Evolutionary conservation across 208 protist species (phyloP).

Genomic region (Trypanosoma lewisi): DNA sequence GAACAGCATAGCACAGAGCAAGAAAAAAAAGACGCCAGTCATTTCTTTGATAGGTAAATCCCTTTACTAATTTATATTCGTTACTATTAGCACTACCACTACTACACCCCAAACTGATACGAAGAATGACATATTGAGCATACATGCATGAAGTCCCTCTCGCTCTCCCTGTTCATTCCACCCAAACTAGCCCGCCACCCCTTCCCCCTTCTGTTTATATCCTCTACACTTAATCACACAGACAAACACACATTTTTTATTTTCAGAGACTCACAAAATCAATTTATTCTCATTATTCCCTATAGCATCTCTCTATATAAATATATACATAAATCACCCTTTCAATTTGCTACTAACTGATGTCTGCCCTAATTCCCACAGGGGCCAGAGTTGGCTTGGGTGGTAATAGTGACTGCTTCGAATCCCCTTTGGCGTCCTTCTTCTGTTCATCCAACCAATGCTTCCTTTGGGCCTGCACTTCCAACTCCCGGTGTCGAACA

Average conservation of each 20-base stretch:
- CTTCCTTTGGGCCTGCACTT: constrained; percentile 70
- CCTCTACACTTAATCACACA: not conserved
- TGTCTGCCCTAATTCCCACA: constrained; percentile 42
- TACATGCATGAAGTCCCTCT: not conserved
- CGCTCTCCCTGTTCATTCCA: not conserved
- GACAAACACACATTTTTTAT: not conserved
- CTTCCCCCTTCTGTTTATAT: not conserved
- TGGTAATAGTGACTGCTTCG: constrained; percentile 29
- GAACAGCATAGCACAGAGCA: not conserved
- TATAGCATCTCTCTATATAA: too few relatives aligned
- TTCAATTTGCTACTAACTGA: constrained; percentile 13
- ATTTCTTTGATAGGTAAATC: not conserved
- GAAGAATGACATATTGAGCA: not conserved
- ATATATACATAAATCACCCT: not conserved
- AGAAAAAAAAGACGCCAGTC: not conserved
- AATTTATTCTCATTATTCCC: too few relatives aligned
- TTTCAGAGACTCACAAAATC: too few relatives aligned
- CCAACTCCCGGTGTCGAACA: constrained; percentile 74
- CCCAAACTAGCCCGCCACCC: not conserved
- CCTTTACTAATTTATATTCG: not conserved
- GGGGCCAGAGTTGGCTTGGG: constrained; percentile 82
- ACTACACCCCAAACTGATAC: not conserved
- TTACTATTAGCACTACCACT: not conserved
- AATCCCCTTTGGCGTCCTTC: constrained; percentile 22
- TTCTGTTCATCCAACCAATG: constrained; percentile 65